Percentiles rank a stretch among this genome's conserved stretches.
Evolutionary conservation across 1,284 basidiomycete species (phyloP).

Genomic region (Gymnopus androsaceus): DNA sequence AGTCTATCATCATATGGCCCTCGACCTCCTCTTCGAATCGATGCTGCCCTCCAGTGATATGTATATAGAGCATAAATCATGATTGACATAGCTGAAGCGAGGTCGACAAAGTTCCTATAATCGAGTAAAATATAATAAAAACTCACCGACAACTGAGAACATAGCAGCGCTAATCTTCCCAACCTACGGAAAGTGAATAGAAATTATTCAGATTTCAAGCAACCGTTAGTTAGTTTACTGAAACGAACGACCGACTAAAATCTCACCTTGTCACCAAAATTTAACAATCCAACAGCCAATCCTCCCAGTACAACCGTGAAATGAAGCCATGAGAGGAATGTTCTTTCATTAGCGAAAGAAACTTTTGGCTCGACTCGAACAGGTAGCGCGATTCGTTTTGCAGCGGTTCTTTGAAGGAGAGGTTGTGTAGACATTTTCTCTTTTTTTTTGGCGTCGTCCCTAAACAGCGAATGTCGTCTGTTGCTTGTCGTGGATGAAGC

Average conservation of each 20-base stretch:
- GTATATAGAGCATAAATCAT: slow-evolving; percentile 96
- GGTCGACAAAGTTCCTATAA: slow-evolving; percentile 6
- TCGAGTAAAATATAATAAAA: slow-evolving; percentile 12
- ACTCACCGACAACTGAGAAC: slow-evolving; percentile 89
- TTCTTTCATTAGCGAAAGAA: slow-evolving; percentile 93
- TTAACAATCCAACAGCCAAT: slow-evolving; percentile 93
- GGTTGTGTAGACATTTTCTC: slow-evolving; percentile 96
- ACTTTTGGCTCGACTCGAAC: slow-evolving; percentile 94
- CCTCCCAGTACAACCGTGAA: slow-evolving; percentile 94
- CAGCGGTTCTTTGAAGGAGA: slow-evolving; percentile 92
- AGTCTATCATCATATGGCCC: slow-evolving; percentile 97
- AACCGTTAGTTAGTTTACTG: neutral
- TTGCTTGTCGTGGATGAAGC: no score
- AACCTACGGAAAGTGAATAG: slow-evolving; percentile 48
- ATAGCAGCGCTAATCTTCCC: slow-evolving; percentile 91
- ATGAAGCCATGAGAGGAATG: slow-evolving; percentile 95
- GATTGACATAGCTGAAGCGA: slow-evolving; percentile 81
- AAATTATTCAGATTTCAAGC: neutral
- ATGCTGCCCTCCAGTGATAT: slow-evolving; percentile 94
- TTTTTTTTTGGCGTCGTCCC: no score
- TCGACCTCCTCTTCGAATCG: slow-evolving; percentile 88
- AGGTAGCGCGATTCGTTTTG: slow-evolving; percentile 93
- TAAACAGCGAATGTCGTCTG: no score
- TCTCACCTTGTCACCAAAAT: slow-evolving; percentile 93
- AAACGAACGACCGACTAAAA: slow-evolving; percentile 22